These are phyloP conservation scores for Penicillium lagena DNA, from an alignment of 495 filamentous ascomycete species.

Conservation along the genomic window DNA sequence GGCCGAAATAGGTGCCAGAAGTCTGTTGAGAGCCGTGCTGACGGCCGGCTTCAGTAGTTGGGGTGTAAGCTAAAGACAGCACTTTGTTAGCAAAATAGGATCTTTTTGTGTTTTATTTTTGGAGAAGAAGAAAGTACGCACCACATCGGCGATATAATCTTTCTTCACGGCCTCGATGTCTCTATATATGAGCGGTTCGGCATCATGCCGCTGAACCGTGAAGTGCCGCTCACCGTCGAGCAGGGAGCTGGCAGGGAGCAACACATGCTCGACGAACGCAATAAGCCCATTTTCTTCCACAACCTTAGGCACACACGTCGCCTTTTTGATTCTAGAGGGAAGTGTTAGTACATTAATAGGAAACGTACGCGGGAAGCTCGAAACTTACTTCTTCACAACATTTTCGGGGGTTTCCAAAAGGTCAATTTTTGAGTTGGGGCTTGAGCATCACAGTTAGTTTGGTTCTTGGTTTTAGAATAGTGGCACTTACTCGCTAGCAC, in stretches of 20 bases:
- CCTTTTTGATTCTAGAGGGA: slow-evolving; percentile 62
- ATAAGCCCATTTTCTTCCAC: slow-evolving; percentile 82
- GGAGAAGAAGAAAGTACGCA: slow-evolving; percentile 35
- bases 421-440: too few relatives aligned
- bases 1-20: slow-evolving; percentile 69
- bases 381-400: too few relatives aligned
- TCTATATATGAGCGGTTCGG: slow-evolving; percentile 71
- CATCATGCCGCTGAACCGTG: slow-evolving; percentile 29
- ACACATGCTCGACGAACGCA: slow-evolving; percentile 74
- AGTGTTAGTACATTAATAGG: too few relatives aligned
- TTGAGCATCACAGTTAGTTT: too few relatives aligned
- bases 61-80: slow-evolving; percentile 61
- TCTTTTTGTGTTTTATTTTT: slow-evolving; percentile 6
- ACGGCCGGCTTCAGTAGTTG: slow-evolving; percentile 79
- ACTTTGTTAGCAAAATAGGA: slow-evolving; percentile 70
- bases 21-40: slow-evolving; percentile 55
- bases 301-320: slow-evolving; percentile 64
- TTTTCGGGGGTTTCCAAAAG: too few relatives aligned
- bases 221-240: slow-evolving; percentile 32
- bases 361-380: too few relatives aligned
- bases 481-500: slow-evolving; percentile 28
- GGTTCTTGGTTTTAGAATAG: slow-evolving; percentile 15
- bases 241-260: slow-evolving; percentile 58
- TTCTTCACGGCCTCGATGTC: slow-evolving; percentile 62
- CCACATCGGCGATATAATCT: slow-evolving; percentile 75